A percentile compares a stretch with the other conserved stretches of the same genome.
Conservation (phyloP, 2,329 filamentous ascomycete genomes). For the Apiospora hydei region DNA sequence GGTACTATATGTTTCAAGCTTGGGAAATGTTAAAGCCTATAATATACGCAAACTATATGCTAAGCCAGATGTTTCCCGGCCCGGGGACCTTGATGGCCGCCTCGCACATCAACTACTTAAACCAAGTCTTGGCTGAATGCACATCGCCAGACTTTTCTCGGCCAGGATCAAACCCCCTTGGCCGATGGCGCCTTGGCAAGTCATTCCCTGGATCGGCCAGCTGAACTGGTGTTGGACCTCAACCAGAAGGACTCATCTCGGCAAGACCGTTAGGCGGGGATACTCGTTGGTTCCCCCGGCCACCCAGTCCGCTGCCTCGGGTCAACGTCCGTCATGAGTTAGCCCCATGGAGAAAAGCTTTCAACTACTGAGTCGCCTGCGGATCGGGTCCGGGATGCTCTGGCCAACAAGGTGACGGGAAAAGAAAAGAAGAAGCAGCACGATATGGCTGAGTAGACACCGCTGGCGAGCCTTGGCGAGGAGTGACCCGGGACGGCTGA, state of each 20-base stretch:
- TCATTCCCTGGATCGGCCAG: background rate
- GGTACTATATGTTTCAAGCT: background rate
- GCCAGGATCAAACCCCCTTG: background rate
- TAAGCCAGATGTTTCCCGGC: background rate
- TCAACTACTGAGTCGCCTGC: background rate
- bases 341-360: background rate
- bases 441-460: background rate
- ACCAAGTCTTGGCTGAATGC: slow-evolving; percentile 11
- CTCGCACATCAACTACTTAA: background rate
- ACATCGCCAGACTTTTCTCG: background rate
- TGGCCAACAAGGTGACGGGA: background rate
- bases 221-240: too few relatives aligned
- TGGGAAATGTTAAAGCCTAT: background rate
- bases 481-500: too few relatives aligned
- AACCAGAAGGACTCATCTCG: background rate
- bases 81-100: slow-evolving; percentile 26
- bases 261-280: background rate
- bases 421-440: background rate
- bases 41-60: background rate
- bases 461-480: too few relatives aligned
- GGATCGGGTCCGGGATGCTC: background rate
- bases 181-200: background rate
- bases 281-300: background rate
- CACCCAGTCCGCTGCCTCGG: background rate
- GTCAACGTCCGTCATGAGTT: slow-evolving; percentile 5